Evolutionary conservation across 2,329 filamentous ascomycete species (phyloP).

Genomic region (Pseudogymnoascus pannorum): DNA sequence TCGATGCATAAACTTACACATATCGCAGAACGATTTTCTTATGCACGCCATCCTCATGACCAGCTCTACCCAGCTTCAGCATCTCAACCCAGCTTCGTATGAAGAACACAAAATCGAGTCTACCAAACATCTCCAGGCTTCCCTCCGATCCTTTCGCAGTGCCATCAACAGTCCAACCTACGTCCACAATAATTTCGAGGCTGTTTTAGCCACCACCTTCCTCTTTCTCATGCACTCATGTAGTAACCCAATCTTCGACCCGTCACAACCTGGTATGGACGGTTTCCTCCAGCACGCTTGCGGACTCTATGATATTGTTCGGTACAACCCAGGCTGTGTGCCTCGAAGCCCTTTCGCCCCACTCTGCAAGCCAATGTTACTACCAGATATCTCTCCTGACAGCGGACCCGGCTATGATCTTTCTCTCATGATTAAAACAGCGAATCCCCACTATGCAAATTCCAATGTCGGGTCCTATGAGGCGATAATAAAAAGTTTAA

Average conservation of each 20-base stretch:
- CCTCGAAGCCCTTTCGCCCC: conserved; percentile 10
- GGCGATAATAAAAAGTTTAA: background rate
- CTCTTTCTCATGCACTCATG: conserved; percentile 14
- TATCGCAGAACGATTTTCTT: conserved; percentile 15
- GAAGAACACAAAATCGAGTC: conserved; percentile 12
- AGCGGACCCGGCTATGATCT: conserved; percentile 13
- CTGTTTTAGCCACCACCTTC: conserved; percentile 17
- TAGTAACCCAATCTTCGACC: background rate
- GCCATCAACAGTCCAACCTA: conserved; percentile 10
- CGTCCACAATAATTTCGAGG: conserved; percentile 13
- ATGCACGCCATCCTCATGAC: conserved; percentile 16
- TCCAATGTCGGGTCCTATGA: background rate
- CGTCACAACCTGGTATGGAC: conserved; percentile 11
- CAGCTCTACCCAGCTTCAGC: conserved; percentile 12
- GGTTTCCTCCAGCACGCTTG: conserved; percentile 17
- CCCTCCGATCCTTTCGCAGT: conserved; percentile 14
- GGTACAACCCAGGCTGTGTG: conserved; percentile 1
- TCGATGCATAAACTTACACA: background rate
- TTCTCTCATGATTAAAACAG: conserved; percentile 1
- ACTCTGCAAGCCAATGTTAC: conserved; percentile 13
- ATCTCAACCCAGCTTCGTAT: background rate
- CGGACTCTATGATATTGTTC: conserved; percentile 15
- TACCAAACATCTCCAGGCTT: conserved; percentile 15
- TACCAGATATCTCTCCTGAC: conserved; percentile 10
- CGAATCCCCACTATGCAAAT: background rate